Evolutionary conservation across 2,329 filamentous ascomycete genomes (phyloP).

Genomic region (Aspergillus sp.): DNA sequence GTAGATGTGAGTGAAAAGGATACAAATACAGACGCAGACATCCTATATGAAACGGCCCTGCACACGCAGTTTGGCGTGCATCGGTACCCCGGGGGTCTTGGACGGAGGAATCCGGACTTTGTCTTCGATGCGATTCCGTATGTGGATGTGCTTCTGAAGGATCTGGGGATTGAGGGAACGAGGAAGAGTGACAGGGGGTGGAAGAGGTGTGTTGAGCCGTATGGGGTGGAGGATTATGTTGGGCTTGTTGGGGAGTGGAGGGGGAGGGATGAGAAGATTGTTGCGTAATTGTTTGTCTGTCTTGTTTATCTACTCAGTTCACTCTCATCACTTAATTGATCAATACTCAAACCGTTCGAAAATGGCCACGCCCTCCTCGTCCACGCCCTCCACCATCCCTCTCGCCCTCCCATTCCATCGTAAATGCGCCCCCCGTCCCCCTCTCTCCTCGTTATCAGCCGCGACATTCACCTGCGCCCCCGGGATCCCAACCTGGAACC

Average conservation of each 20-base stretch:
- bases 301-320: too few relatives aligned
- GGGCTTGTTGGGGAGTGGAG: slow-evolving; percentile 45
- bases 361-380: slow-evolving; percentile 19
- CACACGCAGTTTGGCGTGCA: slow-evolving; percentile 68
- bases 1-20: too few relatives aligned
- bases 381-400: slow-evolving; percentile 4
- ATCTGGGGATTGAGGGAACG: slow-evolving; percentile 59
- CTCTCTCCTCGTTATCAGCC: slow-evolving; percentile 8
- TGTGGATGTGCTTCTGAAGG: slow-evolving; percentile 65
- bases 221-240: slow-evolving; percentile 41
- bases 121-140: slow-evolving; percentile 77
- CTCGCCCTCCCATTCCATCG: slow-evolving; percentile 24
- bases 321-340: background rate
- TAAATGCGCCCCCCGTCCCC: slow-evolving; percentile 16
- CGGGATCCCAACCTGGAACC: slow-evolving; percentile 11
- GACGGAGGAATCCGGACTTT: slow-evolving; percentile 58
- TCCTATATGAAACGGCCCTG: slow-evolving; percentile 59
- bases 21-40: slow-evolving; percentile 20
- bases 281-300: background rate
- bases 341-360: slow-evolving; percentile 25
- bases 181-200: slow-evolving; percentile 33
- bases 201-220: slow-evolving; percentile 37
- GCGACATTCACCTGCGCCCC: slow-evolving; percentile 16
- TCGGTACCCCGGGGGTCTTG: slow-evolving; percentile 63
- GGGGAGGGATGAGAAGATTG: background rate